Percentiles rank a stretch among this genome's conserved stretches.
Evolutionary conservation across 768 basidiomycete species (phyloP).

Genomic region (Boletus rex-veris): DNA sequence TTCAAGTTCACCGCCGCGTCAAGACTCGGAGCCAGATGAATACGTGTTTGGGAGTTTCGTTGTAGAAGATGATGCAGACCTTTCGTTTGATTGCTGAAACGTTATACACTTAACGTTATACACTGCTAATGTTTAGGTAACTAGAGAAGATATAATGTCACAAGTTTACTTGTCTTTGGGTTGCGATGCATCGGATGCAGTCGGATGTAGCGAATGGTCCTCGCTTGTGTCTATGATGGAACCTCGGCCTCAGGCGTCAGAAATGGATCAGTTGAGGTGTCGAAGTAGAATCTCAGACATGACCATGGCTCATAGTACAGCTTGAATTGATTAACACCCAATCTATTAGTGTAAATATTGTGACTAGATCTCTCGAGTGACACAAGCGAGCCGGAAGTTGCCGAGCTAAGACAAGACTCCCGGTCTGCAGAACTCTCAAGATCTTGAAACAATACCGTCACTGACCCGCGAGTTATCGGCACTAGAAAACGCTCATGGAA

Average conservation of each 20-base stretch:
- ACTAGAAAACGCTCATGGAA: slow-evolving; percentile 50
- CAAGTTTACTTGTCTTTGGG: too few relatives aligned
- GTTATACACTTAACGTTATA: not conserved
- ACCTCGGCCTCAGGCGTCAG: too few relatives aligned
- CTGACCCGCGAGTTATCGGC: not conserved
- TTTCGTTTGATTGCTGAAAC: slow-evolving; percentile 39
- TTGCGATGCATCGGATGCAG: too few relatives aligned
- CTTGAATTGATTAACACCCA: too few relatives aligned
- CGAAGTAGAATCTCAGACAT: not conserved
- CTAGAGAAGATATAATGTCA: not conserved
- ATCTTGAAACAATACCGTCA: too few relatives aligned
- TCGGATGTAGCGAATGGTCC: too few relatives aligned
- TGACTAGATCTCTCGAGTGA: too few relatives aligned
- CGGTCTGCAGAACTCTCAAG: too few relatives aligned
- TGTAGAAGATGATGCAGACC: slow-evolving; percentile 73
- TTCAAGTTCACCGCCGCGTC: slow-evolving; percentile 62
- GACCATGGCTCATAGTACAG: too few relatives aligned
- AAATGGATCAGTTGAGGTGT: too few relatives aligned
- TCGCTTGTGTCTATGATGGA: too few relatives aligned
- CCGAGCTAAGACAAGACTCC: not conserved
- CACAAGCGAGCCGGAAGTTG: slow-evolving; percentile 5
- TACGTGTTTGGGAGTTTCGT: slow-evolving; percentile 79
- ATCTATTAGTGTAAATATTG: too few relatives aligned
- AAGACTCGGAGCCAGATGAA: slow-evolving; percentile 52
- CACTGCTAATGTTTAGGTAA: slow-evolving; percentile 3